phyloP scores from a whole-genome alignment of 495 filamentous ascomycete genomes.

The Aspergillus affinis region DNA sequence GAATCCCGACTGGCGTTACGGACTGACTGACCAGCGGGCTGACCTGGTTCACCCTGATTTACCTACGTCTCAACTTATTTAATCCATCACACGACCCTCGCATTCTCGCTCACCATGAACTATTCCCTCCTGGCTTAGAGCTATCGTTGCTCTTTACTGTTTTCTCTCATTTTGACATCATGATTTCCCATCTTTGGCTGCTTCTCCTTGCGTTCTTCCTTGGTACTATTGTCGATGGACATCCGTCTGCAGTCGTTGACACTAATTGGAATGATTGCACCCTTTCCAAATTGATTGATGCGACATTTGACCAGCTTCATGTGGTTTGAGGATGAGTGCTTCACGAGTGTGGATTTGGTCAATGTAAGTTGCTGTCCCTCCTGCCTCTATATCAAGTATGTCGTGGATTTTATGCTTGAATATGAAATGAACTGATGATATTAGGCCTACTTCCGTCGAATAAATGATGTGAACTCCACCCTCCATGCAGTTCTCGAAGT shows the following conservation, averaged over 20 bases:
- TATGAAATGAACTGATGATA: neutral
- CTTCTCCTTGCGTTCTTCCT: neutral
- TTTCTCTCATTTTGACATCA: neutral
- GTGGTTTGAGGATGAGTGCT: constrained; percentile 49
- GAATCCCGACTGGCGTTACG: neutral
- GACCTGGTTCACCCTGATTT: neutral
- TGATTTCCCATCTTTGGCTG: neutral
- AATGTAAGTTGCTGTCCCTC: constrained; percentile 32
- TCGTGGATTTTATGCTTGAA: neutral
- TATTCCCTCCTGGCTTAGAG: neutral
- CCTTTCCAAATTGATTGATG: constrained; percentile 40
- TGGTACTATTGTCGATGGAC: neutral
- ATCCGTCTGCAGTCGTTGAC: neutral
- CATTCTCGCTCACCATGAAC: neutral
- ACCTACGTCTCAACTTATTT: neutral
- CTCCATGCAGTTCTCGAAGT: constrained; percentile 54
- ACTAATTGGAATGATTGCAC: neutral
- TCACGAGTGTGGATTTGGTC: constrained; percentile 60
- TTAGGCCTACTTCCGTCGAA: constrained; percentile 52
- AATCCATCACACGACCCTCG: neutral
- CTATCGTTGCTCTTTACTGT: neutral
- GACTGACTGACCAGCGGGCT: neutral
- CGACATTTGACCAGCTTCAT: constrained; percentile 51
- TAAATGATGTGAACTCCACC: constrained; percentile 52
- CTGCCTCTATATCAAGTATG: neutral